Base-by-base conservation (phyloP, 768 basidiomycete species). In the Cyathus striatus region DNA sequence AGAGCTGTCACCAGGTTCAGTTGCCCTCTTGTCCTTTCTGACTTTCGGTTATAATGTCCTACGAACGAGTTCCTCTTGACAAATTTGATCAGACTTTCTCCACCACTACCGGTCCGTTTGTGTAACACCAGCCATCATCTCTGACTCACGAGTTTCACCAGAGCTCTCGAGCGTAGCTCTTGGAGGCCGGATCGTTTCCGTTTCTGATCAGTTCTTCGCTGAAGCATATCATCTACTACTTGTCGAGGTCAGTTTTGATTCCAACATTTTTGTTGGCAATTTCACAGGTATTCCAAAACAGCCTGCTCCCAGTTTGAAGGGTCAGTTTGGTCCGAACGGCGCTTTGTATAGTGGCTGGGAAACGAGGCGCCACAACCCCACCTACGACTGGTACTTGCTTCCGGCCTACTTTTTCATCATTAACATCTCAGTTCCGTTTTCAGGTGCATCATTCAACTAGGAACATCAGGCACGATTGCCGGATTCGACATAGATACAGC, bases 121-220 rank as follows among this genome's bases (percentile, higher is more conserved):
- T 38, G 5, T 18, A 0, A 6, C 21, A 36, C 7, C 7, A 37
- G 14, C 20, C 21, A 25, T 13, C 17, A 20, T 23, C 16, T 18
- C 36, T 42, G 38, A 41, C 38, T n/a, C n/a, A 6, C 13, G 10
- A 9, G 17, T 40, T 20, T 51, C n/a, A n/a, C n/a, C n/a, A 95
- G 96, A 99, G 63, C 74, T 98, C 9, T 96, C 94, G 23, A 90
- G 87, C 48, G 83, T 82, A 14, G 81, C 83, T 0, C 68, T 97
- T 10, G 95, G 91, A 14, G 93, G 83, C 2, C 62, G 73, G 45
- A 68, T 97, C 50, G 57, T 85, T 23, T 70, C 76, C 2, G 81
- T 88, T 36, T 96, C 93, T 2, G 96, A 99, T 61, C 92, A 99
- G 49, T 99, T 98, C 72, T 99, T 99, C 56, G 92, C 90, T 7